phyloP scores from a whole-genome alignment of 768 basidiomycete genomes.

The Boletus rubescentipes region DNA sequence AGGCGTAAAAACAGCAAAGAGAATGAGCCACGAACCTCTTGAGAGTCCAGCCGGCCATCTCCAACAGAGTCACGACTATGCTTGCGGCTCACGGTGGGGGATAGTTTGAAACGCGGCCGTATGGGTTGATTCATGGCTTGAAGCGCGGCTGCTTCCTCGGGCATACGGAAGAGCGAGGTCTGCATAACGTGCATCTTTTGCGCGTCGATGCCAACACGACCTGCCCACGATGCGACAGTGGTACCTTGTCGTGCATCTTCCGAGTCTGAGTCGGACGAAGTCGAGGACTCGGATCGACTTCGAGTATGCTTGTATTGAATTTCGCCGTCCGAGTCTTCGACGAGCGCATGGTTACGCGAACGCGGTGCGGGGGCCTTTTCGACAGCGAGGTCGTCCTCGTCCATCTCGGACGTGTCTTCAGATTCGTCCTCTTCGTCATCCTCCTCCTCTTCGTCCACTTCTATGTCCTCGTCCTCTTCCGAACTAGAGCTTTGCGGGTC shows the following conservation, averaged over 20 bases:
- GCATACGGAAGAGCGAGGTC: slow-evolving; percentile 76
- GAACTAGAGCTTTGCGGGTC: slow-evolving; percentile 27
- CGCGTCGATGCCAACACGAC: slow-evolving; percentile 73
- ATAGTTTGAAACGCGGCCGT: slow-evolving; percentile 35
- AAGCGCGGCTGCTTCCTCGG: slow-evolving; percentile 69
- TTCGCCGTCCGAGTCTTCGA: slow-evolving; percentile 57
- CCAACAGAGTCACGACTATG: slow-evolving; percentile 80
- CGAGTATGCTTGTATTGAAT: slow-evolving; percentile 44
- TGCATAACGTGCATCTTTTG: slow-evolving; percentile 95
- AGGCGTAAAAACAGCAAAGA: background rate
- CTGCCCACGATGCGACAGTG: slow-evolving; percentile 67
- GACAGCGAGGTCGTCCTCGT: slow-evolving; percentile 48
- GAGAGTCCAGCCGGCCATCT: slow-evolving; percentile 60
- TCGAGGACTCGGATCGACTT: slow-evolving; percentile 35
- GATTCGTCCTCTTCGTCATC: slow-evolving; percentile 40
- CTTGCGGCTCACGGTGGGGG: slow-evolving; percentile 53
- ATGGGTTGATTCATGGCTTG: slow-evolving; percentile 49
- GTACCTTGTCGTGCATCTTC: slow-evolving; percentile 35
- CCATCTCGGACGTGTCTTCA: slow-evolving; percentile 45
- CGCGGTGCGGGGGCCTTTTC: slow-evolving; percentile 27
- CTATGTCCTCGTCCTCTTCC: slow-evolving; percentile 29
- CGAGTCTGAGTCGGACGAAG: slow-evolving; percentile 22
- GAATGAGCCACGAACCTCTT: slow-evolving; percentile 48
- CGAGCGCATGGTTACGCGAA: slow-evolving; percentile 45
- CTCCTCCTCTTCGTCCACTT: slow-evolving; percentile 36